Evolutionary conservation across 2,329 filamentous ascomycete species (phyloP).

Genomic region (Dryadomyces quercus-mongolicae): DNA sequence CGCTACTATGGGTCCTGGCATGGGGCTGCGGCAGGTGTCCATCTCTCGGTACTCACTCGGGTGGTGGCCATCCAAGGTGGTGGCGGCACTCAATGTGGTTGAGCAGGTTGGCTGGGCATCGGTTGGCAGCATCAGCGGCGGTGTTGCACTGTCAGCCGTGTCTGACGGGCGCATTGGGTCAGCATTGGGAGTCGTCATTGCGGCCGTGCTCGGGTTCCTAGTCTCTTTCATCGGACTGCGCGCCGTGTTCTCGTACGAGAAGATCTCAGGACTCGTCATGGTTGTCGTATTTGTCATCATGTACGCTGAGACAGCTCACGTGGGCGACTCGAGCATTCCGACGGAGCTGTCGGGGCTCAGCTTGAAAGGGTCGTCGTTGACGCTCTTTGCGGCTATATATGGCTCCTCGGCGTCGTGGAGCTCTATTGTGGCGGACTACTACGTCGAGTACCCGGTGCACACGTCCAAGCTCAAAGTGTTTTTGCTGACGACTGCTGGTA

Average conservation of each 20-base stretch:
- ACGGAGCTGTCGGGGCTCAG: slow-evolving; percentile 22
- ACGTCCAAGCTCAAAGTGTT: slow-evolving; percentile 34
- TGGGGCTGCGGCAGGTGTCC: slow-evolving; percentile 37
- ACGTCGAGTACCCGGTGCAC: slow-evolving; percentile 33
- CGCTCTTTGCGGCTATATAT: slow-evolving; percentile 31
- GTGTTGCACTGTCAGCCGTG: slow-evolving; percentile 33
- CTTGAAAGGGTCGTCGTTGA: slow-evolving; percentile 27
- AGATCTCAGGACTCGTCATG: slow-evolving; percentile 35
- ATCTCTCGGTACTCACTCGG: slow-evolving; percentile 36
- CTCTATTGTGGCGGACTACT: slow-evolving; percentile 32
- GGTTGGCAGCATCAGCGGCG: slow-evolving; percentile 38
- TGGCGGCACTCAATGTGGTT: slow-evolving; percentile 36
- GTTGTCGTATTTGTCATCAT: slow-evolving; percentile 37
- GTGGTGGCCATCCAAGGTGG: slow-evolving; percentile 37
- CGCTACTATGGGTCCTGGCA: slow-evolving; percentile 36
- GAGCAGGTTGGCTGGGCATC: slow-evolving; percentile 39
- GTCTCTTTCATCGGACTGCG: slow-evolving; percentile 40
- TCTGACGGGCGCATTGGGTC: slow-evolving; percentile 30
- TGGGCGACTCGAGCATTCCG: slow-evolving; percentile 25
- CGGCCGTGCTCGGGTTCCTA: slow-evolving; percentile 33
- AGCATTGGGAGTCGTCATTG: slow-evolving; percentile 39
- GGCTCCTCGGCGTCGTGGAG: slow-evolving; percentile 36
- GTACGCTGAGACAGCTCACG: slow-evolving; percentile 29
- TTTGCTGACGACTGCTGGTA: slow-evolving; percentile 32
- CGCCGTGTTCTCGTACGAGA: slow-evolving; percentile 35